phyloP scores from a whole-genome alignment of 2,329 filamentous ascomycete genomes.

The Nemania sp. region DNA sequence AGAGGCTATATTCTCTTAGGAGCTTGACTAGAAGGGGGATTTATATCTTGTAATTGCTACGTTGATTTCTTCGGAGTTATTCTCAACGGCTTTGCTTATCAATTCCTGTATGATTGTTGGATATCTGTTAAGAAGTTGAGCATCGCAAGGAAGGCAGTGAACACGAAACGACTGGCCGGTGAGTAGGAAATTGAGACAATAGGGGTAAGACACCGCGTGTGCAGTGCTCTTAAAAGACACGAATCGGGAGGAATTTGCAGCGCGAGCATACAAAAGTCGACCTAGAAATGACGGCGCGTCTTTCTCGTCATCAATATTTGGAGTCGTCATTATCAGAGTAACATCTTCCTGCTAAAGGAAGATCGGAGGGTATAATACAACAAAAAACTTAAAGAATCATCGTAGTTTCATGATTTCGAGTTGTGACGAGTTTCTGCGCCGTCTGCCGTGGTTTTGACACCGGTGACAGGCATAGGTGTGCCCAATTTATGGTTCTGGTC shows the following conservation, averaged over 20 bases:
- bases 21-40: constrained; percentile 5
- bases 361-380: constrained; percentile 49
- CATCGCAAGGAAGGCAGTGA: constrained; percentile 4
- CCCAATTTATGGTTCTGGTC: no score
- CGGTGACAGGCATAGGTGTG: no score
- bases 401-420: neutral
- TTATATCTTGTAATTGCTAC: constrained; percentile 60
- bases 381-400: constrained; percentile 25
- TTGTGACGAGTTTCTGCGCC: no score
- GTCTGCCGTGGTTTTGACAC: no score
- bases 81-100: constrained; percentile 42
- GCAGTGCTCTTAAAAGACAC: constrained; percentile 8
- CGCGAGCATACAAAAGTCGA: constrained; percentile 12
- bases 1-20: constrained; percentile 23
- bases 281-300: constrained; percentile 21
- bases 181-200: constrained; percentile 21
- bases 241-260: constrained; percentile 25
- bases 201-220: neutral
- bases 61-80: constrained; percentile 49
- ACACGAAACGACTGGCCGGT: constrained; percentile 5
- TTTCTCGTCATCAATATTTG: constrained; percentile 32
- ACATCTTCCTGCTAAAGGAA: constrained; percentile 41
- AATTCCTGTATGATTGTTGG: constrained; percentile 52
- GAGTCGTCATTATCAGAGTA: constrained; percentile 41
- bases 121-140: constrained; percentile 43